phyloP scores from a whole-genome alignment of 441 rosid genomes.

The Syzygium syzygioides region DNA sequence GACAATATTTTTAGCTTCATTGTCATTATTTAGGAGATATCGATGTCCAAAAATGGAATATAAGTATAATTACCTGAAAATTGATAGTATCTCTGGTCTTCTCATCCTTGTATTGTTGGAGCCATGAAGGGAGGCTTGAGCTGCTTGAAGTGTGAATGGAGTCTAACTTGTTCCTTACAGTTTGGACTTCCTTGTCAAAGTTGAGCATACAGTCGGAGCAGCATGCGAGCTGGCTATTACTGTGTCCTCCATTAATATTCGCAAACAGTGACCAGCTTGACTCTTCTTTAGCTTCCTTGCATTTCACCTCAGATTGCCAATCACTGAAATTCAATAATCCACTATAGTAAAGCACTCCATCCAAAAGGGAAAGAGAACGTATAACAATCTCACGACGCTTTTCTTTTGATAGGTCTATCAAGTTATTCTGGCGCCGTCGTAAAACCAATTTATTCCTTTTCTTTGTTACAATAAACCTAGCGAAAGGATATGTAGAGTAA shows the following conservation, averaged over 20 bases:
- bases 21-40: neutral
- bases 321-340: conserved; percentile 23
- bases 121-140: conserved; percentile 61
- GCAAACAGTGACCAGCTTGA: conserved; percentile 25
- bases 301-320: conserved; percentile 16
- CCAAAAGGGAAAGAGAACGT: neutral
- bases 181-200: conserved; percentile 29
- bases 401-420: no score
- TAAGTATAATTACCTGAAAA: conserved; percentile 24
- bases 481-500: neutral
- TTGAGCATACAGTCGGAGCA: conserved; percentile 18
- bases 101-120: conserved; percentile 47
- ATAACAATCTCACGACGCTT: neutral
- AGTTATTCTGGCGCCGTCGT: no score
- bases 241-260: conserved; percentile 1
- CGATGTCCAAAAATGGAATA: neutral
- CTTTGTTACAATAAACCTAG: neutral
- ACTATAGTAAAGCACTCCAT: neutral
- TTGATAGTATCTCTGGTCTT: conserved; percentile 14
- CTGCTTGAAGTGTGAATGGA: conserved; percentile 4
- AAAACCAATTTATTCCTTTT: no score
- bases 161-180: conserved; percentile 17
- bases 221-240: conserved; percentile 12
- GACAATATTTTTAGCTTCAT: neutral
- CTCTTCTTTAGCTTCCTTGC: conserved; percentile 17